Evolutionary conservation across 192 early-diverging fungal genomes (phyloP).

Genomic region (Coemansia sp.): DNA sequence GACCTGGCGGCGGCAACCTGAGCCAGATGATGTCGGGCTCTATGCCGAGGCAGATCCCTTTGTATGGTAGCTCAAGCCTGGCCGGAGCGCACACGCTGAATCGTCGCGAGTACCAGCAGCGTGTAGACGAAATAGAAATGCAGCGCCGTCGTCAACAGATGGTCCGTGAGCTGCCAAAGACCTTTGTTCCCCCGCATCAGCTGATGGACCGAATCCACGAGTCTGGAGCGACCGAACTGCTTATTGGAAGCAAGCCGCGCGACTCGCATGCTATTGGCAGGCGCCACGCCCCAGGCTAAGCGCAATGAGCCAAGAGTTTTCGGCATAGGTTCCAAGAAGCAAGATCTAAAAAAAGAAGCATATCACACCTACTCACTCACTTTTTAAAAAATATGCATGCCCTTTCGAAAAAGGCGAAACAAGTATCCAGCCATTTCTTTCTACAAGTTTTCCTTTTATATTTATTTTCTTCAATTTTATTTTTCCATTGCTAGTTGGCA

Average conservation of each 20-base stretch:
- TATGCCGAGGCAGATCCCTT: conserved; percentile 50
- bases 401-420: background rate
- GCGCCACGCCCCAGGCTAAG: conserved; percentile 38
- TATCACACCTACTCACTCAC: background rate
- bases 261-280: conserved; percentile 38
- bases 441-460: background rate
- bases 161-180: conserved; percentile 35
- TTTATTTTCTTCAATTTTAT: background rate
- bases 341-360: background rate
- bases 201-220: conserved; percentile 41
- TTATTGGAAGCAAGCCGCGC: conserved; percentile 49
- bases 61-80: conserved; percentile 24
- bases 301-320: background rate
- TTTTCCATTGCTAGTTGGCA: background rate
- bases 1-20: conserved; percentile 16
- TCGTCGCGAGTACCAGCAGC: conserved; percentile 27
- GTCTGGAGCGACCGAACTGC: conserved; percentile 23
- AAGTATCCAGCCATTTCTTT: background rate
- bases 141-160: conserved; percentile 28
- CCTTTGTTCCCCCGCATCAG: conserved; percentile 50
- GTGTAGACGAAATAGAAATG: conserved; percentile 35
- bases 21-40: conserved; percentile 48
- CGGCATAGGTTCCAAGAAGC: background rate
- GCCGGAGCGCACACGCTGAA: conserved; percentile 26
- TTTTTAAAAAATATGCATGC: background rate